Evolutionary conservation across 1,284 basidiomycete genomes (phyloP).

Genomic region (Trametes hirsuta): DNA sequence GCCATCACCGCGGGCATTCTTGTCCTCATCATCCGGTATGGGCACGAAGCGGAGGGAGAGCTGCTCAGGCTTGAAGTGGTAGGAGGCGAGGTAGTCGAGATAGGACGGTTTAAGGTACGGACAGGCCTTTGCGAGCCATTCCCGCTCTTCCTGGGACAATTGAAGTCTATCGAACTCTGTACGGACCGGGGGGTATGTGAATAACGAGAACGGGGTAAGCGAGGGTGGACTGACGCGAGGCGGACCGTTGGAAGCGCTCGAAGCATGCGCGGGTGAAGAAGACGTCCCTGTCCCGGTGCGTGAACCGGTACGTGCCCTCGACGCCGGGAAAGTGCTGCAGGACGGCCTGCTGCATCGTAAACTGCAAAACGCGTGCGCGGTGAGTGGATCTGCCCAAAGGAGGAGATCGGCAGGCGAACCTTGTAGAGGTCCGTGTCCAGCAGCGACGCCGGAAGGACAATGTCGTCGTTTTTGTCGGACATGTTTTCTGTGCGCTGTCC

Average conservation of each 20-base stretch:
- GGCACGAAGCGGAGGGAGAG: constrained; percentile 74
- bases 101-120: constrained; percentile 80
- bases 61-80: constrained; percentile 84
- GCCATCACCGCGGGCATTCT: constrained; percentile 18
- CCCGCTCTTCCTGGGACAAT: constrained; percentile 66
- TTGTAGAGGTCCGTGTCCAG: constrained; percentile 98
- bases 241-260: constrained; percentile 64
- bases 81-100: constrained; percentile 75
- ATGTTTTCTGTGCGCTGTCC: background rate
- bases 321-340: constrained; percentile 78
- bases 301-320: constrained; percentile 80
- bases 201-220: background rate
- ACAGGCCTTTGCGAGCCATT: constrained; percentile 72
- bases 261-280: constrained; percentile 75
- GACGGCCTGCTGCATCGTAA: constrained; percentile 98
- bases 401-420: constrained; percentile 41
- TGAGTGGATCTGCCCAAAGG: background rate
- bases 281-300: constrained; percentile 77
- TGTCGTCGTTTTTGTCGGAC: background rate
- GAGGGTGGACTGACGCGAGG: constrained; percentile 61
- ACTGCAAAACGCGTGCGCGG: constrained; percentile 36
- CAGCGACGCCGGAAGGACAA: constrained; percentile 59
- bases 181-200: background rate
- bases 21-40: constrained; percentile 47
- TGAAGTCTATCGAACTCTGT: constrained; percentile 70